These are phyloP conservation scores for Furcasterigmium furcatum DNA, from an alignment of 2,329 filamentous ascomycete species.

Conservation along the genomic window DNA sequence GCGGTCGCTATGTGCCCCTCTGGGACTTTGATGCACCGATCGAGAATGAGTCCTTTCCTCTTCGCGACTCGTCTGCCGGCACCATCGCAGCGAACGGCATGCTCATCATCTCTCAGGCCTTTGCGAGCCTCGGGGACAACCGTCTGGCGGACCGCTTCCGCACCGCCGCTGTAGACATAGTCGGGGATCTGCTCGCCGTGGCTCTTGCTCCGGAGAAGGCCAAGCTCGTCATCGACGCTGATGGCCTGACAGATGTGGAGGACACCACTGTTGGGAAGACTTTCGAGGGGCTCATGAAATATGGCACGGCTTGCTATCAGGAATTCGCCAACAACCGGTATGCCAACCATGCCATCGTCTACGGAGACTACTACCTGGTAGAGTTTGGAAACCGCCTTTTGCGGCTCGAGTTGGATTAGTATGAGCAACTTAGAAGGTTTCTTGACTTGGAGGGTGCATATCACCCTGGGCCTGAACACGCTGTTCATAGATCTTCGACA, in stretches of 20 bases:
- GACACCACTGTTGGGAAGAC: slow-evolving; percentile 1
- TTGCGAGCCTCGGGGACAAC: slow-evolving; percentile 8
- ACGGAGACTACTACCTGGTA: slow-evolving; percentile 45
- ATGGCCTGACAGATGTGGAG: slow-evolving; percentile 1
- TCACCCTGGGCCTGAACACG: too few species aligned
- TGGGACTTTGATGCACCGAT: slow-evolving; percentile 47
- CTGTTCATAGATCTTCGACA: too few species aligned
- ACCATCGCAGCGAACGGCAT: slow-evolving; percentile 25
- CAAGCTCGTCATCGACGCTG: not conserved
- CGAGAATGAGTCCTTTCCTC: slow-evolving; percentile 15
- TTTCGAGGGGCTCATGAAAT: slow-evolving; percentile 28
- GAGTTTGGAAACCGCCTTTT: slow-evolving; percentile 44
- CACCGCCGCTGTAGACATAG: slow-evolving; percentile 9
- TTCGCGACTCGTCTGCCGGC: slow-evolving; percentile 29
- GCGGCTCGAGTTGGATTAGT: slow-evolving; percentile 21
- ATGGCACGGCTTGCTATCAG: slow-evolving; percentile 30
- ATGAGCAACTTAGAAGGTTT: too few species aligned
- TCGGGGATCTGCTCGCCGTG: slow-evolving; percentile 13
- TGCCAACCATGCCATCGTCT: slow-evolving; percentile 37
- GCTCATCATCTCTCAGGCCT: slow-evolving; percentile 17
- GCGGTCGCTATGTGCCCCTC: slow-evolving; percentile 21
- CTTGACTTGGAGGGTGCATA: too few species aligned
- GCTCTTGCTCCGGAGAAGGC: slow-evolving; percentile 20
- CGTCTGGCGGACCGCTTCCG: slow-evolving; percentile 7
- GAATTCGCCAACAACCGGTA: slow-evolving; percentile 20